Conservation (phyloP, 768 basidiomycete genomes). For the Strobilomyces dryophilus region DNA sequence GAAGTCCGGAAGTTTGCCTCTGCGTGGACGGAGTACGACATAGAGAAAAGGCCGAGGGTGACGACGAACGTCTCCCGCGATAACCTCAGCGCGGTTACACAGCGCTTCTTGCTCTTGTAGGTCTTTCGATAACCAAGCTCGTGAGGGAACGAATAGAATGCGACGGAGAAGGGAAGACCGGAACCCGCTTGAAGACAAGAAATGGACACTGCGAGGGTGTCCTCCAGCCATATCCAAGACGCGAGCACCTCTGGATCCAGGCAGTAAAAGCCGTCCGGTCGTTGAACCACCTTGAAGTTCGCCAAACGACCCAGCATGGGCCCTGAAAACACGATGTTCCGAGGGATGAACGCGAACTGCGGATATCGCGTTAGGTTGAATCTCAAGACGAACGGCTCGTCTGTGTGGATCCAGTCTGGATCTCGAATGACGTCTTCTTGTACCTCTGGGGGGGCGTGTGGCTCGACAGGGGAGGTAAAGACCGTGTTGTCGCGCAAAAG, state of each 20-base stretch:
- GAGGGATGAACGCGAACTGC: neutral
- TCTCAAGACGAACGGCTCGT: neutral
- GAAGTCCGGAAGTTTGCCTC: too few relatives aligned
- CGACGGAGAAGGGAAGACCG: neutral
- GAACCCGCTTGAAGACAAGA: neutral
- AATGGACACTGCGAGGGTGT: neutral
- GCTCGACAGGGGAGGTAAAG: neutral
- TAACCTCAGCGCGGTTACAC: too few relatives aligned
- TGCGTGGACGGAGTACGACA: too few relatives aligned
- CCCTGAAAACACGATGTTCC: neutral
- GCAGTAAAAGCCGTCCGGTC: neutral
- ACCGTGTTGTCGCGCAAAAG: neutral
- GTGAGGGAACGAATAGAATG: neutral
- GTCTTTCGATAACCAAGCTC: neutral
- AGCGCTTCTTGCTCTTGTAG: neutral
- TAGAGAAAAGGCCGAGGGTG: too few relatives aligned
- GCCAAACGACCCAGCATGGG: neutral
- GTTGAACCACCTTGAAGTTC: neutral
- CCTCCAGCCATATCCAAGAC: neutral
- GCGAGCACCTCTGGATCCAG: neutral
- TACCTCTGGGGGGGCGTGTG: neutral
- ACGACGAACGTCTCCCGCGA: too few relatives aligned
- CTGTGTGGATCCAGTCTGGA: neutral
- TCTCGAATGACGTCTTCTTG: neutral
- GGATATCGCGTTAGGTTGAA: neutral